These are phyloP conservation scores for Pilobolus umbonatus DNA, from an alignment of 192 early-diverging fungal genomes.

Conservation along the genomic window DNA sequence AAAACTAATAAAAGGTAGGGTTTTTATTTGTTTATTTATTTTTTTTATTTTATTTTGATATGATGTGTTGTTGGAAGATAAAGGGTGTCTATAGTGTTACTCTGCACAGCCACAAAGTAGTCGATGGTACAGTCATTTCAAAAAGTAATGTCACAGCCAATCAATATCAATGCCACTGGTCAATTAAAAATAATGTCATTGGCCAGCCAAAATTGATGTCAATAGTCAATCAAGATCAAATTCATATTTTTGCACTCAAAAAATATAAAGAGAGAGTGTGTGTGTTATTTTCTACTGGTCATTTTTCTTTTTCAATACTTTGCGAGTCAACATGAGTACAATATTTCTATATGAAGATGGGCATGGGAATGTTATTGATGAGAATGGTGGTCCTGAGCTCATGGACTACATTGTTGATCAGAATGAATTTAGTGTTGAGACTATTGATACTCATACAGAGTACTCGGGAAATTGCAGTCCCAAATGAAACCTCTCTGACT, in stretches of 20 bases:
- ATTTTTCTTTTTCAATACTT: constrained; percentile 6
- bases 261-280: constrained; percentile 3
- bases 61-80: no score
- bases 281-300: constrained; percentile 6
- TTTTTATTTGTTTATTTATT: not conserved
- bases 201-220: not conserved
- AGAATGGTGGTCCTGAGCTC: constrained; percentile 10
- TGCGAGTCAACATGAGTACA: constrained; percentile 16
- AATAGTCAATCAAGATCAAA: not conserved
- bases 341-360: constrained; percentile 19
- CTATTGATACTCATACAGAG: constrained; percentile 8
- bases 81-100: no score
- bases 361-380: constrained; percentile 14
- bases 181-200: constrained; percentile 2
- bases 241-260: not conserved
- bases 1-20: not conserved
- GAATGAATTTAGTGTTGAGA: constrained; percentile 9
- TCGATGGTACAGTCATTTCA: not conserved
- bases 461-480: constrained; percentile 3
- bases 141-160: not conserved
- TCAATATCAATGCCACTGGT: not conserved
- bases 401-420: constrained; percentile 13
- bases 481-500: constrained; percentile 2
- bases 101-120: no score
- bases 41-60: constrained; percentile 1